phyloP scores from a whole-genome alignment of 306 rosid genomes.

The Cyclanthera cordifolia region DNA sequence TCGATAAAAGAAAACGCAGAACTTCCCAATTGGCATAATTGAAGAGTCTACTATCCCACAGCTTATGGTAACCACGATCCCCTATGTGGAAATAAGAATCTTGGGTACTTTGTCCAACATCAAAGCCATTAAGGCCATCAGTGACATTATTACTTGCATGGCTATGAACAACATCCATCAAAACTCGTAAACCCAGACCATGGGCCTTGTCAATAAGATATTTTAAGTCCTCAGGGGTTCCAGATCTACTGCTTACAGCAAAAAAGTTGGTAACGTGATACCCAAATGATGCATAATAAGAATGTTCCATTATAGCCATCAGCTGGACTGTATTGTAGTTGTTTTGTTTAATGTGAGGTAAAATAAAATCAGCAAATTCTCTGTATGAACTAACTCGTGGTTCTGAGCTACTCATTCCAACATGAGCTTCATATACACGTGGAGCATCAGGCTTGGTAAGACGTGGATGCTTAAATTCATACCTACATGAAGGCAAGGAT shows the following conservation, averaged over 20 bases:
- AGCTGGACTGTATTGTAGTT: slow-evolving; percentile 90
- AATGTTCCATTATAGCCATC: slow-evolving; percentile 98
- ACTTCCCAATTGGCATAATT: slow-evolving; percentile 98
- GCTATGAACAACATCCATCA: slow-evolving; percentile 94
- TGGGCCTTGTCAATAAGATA: slow-evolving; percentile 91
- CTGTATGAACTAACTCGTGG: slow-evolving; percentile 67
- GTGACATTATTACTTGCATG: slow-evolving; percentile 87
- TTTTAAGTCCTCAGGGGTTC: slow-evolving; percentile 94
- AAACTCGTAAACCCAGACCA: slow-evolving; percentile 63
- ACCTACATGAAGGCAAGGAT: slow-evolving; percentile 27
- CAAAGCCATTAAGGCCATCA: slow-evolving; percentile 96
- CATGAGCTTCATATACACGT: slow-evolving; percentile 88
- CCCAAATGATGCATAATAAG: slow-evolving; percentile 95
- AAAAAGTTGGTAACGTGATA: slow-evolving; percentile 88
- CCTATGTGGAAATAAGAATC: slow-evolving; percentile 84
- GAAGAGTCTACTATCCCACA: slow-evolving; percentile 92
- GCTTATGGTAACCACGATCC: slow-evolving; percentile 80
- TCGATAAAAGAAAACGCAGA: slow-evolving; percentile 86
- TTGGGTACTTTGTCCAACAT: slow-evolving; percentile 80
- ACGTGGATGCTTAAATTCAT: slow-evolving; percentile 58
- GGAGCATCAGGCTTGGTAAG: slow-evolving; percentile 69
- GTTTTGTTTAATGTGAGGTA: slow-evolving; percentile 75
- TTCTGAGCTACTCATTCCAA: slow-evolving; percentile 96
- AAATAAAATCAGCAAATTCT: slow-evolving; percentile 77
- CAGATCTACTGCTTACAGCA: slow-evolving; percentile 91